Evolutionary conservation across 306 rosid species (phyloP).

Genomic region (Neltuma alba): DNA sequence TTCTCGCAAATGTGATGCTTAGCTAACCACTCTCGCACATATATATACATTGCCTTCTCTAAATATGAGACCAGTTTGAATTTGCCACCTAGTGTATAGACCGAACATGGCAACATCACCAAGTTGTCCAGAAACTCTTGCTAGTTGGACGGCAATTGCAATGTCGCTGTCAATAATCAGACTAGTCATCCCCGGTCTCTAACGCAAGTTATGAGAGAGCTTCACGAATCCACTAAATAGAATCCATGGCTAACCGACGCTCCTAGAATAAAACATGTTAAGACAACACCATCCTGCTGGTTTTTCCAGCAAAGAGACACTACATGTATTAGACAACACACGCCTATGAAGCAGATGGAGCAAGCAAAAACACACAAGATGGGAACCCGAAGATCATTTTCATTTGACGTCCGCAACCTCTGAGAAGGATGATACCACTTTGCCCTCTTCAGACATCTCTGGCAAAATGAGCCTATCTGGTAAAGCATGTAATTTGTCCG

Average conservation of each 20-base stretch:
- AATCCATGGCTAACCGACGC: not conserved
- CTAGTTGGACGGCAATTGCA: too few relatives aligned
- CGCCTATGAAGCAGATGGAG: not conserved
- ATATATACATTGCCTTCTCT: too few relatives aligned
- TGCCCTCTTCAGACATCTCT: constrained; percentile 38
- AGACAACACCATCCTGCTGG: not conserved
- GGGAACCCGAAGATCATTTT: constrained; percentile 26
- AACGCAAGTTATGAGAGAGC: not conserved
- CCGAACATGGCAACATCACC: too few relatives aligned
- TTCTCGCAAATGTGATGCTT: too few relatives aligned
- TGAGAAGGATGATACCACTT: constrained; percentile 34
- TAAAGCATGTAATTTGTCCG: constrained; percentile 35
- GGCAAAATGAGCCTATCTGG: constrained; percentile 47
- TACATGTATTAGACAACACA: not conserved
- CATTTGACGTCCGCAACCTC: constrained; percentile 37
- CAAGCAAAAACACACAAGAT: not conserved
- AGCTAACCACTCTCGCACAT: too few relatives aligned
- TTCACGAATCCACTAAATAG: not conserved
- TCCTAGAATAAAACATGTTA: not conserved
- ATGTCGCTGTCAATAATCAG: not conserved
- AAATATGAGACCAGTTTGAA: too few relatives aligned
- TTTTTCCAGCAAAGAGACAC: not conserved
- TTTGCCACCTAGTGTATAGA: too few relatives aligned
- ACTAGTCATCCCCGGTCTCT: not conserved
- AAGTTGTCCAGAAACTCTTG: too few relatives aligned